Conservation (phyloP, 306 rosid genomes). For the Vigna angularis region DNA sequence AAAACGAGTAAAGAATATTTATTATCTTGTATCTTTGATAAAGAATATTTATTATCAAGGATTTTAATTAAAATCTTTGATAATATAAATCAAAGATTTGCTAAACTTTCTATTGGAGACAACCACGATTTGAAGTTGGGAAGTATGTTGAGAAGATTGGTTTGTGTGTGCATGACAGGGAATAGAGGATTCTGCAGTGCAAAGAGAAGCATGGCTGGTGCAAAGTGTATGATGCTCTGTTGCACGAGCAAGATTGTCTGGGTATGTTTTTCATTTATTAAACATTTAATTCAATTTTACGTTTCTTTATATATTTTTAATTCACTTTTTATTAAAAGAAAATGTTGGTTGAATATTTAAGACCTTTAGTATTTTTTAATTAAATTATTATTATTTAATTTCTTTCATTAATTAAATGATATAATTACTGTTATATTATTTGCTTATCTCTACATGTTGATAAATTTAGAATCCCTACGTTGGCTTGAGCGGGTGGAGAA, state of each 20-base stretch:
- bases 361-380: too few relatives aligned
- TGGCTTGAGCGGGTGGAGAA: too few relatives aligned
- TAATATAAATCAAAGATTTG: constrained; percentile 48
- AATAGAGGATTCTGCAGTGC: constrained; percentile 6
- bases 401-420: too few relatives aligned
- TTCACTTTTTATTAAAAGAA: too few relatives aligned
- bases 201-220: constrained; percentile 52
- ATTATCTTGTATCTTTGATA: neutral
- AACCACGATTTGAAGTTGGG: constrained; percentile 40
- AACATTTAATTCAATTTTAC: neutral
- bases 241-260: constrained; percentile 53
- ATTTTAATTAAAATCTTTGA: constrained; percentile 36
- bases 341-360: too few relatives aligned
- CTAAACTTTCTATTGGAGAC: constrained; percentile 53
- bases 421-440: too few relatives aligned
- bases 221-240: constrained; percentile 59
- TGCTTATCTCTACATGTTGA: too few relatives aligned
- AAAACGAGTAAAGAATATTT: neutral
- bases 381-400: too few relatives aligned
- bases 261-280: constrained; percentile 46
- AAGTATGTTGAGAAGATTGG: neutral
- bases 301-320: too few relatives aligned
- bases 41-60: too few relatives aligned
- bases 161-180: constrained; percentile 13
- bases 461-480: too few relatives aligned